Conservation (phyloP, 2,329 filamentous ascomycete genomes). For the Tolypocladium inflatum region DNA sequence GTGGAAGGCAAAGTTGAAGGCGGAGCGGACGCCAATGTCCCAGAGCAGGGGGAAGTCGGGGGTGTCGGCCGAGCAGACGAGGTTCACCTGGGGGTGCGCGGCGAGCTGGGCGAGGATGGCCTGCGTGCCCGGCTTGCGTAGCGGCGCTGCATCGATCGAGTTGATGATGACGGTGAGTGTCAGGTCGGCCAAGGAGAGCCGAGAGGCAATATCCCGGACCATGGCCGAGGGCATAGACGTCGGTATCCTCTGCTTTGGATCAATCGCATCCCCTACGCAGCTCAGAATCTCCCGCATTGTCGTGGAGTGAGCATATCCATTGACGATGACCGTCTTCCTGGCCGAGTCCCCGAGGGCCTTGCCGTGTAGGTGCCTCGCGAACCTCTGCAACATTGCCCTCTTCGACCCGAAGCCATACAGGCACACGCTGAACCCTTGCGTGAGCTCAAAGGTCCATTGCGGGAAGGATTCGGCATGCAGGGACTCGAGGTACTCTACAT, state of each 20-base stretch:
- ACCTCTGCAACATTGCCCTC: conserved; percentile 60
- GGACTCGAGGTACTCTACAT: conserved; percentile 61
- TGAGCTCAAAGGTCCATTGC: conserved; percentile 88
- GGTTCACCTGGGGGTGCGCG: conserved; percentile 58
- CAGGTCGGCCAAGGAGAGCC: conserved; percentile 36
- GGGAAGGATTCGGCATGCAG: conserved; percentile 75
- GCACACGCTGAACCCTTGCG: conserved; percentile 79
- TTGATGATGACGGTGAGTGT: conserved; percentile 66
- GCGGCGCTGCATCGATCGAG: conserved; percentile 71
- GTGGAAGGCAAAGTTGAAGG: conserved; percentile 83
- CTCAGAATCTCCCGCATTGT: conserved; percentile 60
- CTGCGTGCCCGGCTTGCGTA: conserved; percentile 64
- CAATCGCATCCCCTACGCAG: conserved; percentile 57
- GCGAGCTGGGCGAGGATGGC: conserved; percentile 68
- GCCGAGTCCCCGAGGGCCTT: conserved; percentile 17
- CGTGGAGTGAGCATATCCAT: conserved; percentile 66
- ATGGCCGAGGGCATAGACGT: conserved; percentile 60
- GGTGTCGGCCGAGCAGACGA: conserved; percentile 78
- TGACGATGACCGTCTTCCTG: conserved; percentile 64
- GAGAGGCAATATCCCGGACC: conserved; percentile 53
- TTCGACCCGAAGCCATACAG: conserved; percentile 93
- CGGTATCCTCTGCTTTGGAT: conserved; percentile 35
- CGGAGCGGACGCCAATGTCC: conserved; percentile 76
- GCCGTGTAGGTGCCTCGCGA: conserved; percentile 58
- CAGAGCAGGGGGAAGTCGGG: conserved; percentile 82